These are phyloP conservation scores for Dimocarpus longan DNA, from an alignment of 345 rosid species.

Conservation along the genomic window DNA sequence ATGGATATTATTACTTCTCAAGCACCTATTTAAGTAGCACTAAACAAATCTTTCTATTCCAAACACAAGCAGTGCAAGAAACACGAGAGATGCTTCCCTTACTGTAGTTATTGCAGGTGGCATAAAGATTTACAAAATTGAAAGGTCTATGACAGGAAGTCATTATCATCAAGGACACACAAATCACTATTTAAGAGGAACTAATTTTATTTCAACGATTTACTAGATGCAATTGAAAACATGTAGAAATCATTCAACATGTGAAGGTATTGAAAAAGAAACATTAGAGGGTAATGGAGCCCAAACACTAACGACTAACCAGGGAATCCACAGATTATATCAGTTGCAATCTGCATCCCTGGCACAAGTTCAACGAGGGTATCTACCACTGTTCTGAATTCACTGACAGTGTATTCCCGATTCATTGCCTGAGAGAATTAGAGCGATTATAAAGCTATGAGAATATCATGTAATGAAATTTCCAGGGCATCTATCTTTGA, in stretches of 20 bases:
- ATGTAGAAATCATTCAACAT: not conserved
- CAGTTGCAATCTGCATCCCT: conserved; percentile 97
- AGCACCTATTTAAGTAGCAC: conserved; percentile 8
- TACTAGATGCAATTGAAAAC: not conserved
- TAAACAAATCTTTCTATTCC: not conserved
- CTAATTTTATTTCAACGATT: not conserved
- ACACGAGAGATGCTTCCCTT: not conserved
- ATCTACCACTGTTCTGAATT: conserved; percentile 88
- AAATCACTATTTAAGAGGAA: not conserved
- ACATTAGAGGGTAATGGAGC: not conserved
- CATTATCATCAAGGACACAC: not conserved
- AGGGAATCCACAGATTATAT: conserved; percentile 95
- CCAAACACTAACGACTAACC: conserved; percentile 71
- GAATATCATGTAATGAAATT: conserved; percentile 4
- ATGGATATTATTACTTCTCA: conserved; percentile 6
- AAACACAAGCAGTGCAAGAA: not conserved
- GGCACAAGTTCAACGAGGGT: conserved; percentile 91
- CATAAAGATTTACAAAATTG: not conserved
- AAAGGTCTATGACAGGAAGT: not conserved
- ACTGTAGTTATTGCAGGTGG: not conserved
- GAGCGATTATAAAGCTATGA: conserved; percentile 17
- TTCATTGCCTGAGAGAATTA: conserved; percentile 75
- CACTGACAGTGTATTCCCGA: conserved; percentile 77
- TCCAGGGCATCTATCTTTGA: not conserved
- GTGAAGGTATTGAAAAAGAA: not conserved